Evolutionary conservation across 176 grass and related monocot species (phyloP), one percentile per base, ranked within the genome.

Genomic region (Raddia distichophylla): DNA sequence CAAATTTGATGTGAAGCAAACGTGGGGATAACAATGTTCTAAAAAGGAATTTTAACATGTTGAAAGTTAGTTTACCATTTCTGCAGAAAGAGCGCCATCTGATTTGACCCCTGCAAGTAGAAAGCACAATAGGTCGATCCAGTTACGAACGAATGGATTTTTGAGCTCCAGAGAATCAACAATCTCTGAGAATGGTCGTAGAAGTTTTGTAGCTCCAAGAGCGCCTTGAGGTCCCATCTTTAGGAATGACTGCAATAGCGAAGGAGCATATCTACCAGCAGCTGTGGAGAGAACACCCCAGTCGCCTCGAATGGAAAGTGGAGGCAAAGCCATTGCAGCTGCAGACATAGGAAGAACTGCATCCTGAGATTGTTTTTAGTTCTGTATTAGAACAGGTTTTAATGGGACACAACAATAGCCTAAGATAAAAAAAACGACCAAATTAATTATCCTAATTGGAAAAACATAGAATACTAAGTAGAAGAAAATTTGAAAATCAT

Each of bases 101-200:
- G 95, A 94, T 83, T 97, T 97, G 13, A 97, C 95, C 63, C 95
- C 95, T 22, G 95, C 95, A 52, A 98, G 92, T 78, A 98, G 89
- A 98, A 98, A 98, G 12, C 92, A 91, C 75, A 98, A 73, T 22
- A 98, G 84, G 79, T 98, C 95, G 18, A 94, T 90, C 95, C 95
- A 98, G 43, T 93, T 98, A 61, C 92, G 90, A 19, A 98, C 80
- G 76, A 98, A 98, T 2, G 95, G 88, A 42, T 91, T 84, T 91
- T 94, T 93, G 52, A 98, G 86, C 5, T 78, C 78, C 46, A 98
- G 73, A 1, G 95, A 98, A 87, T 98, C 86, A 59, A 94, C 81
- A 37, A 94, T 79, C 76, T 98, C 95, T 44, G 89, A 89, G 79
- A 98, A 98, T 8, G 95, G 95, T 44, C 90, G 88, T 71, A 98